phyloP scores from a whole-genome alignment of 2,329 filamentous ascomycete genomes.

The Phoma herbarum region DNA sequence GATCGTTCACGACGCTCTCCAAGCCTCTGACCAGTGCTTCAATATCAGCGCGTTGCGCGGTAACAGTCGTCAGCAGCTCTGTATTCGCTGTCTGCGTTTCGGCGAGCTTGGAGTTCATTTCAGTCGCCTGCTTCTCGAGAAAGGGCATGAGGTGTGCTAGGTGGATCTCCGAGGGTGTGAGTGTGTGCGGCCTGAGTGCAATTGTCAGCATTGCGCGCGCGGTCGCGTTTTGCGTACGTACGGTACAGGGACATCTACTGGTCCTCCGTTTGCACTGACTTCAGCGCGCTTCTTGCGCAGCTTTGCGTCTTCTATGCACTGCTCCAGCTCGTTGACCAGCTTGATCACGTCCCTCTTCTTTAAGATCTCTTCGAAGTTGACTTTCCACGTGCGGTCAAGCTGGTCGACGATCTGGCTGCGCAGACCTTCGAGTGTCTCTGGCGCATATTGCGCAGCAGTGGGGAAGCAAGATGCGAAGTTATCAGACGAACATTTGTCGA shows the following conservation, averaged over 20 bases:
- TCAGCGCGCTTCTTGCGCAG: constrained; percentile 58
- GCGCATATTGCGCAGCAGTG: constrained; percentile 66
- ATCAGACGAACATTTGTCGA: constrained; percentile 67
- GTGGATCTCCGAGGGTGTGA: constrained; percentile 65
- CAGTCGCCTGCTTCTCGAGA: constrained; percentile 59
- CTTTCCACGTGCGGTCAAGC: constrained; percentile 64
- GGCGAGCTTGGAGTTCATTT: constrained; percentile 60
- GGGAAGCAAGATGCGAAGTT: constrained; percentile 72
- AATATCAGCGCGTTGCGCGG: constrained; percentile 65
- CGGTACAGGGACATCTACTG: constrained; percentile 53
- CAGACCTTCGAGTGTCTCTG: constrained; percentile 64
- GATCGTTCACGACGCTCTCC: constrained; percentile 64
- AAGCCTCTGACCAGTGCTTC: constrained; percentile 63
- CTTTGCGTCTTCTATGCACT: constrained; percentile 66
- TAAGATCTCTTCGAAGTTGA: constrained; percentile 69
- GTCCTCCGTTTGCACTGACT: constrained; percentile 48
- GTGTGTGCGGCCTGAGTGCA: constrained; percentile 62
- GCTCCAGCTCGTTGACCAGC: constrained; percentile 68
- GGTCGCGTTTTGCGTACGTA: constrained; percentile 48
- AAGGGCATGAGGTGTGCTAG: constrained; percentile 67
- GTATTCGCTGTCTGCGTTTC: constrained; percentile 62
- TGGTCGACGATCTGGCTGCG: constrained; percentile 67
- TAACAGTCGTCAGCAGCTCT: constrained; percentile 61
- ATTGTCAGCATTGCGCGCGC: constrained; percentile 1
- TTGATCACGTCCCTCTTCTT: constrained; percentile 64